Evolutionary conservation across 140 eudicot genomes (phyloP), one percentile per base, ranked within the genome.

Genomic region (Ambrosia hybrid): DNA sequence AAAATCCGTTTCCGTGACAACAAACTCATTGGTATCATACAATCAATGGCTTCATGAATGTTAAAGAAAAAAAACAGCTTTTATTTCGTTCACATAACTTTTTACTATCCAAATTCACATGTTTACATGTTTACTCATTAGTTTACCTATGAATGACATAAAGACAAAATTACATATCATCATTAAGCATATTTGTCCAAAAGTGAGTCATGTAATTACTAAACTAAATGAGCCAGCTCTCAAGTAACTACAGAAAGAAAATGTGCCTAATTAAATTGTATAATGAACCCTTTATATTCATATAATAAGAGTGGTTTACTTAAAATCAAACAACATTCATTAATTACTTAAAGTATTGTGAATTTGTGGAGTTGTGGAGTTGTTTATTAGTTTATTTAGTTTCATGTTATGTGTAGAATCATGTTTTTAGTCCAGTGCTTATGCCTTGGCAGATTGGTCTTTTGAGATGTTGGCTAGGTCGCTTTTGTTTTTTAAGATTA

Each of bases 401-500:
- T 30, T 4, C 51, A 9, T 68, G 65, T 36, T 55, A 34, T 58
- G 62, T 57, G 1, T 51, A 51, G 17, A 51, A 12, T 12, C 1
- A 38, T 33, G 56, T 13, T 45, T 72, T 71, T 56, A 61, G 49
- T 4, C 34, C 13, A 68, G 17, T 60, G 26, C 9, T 15, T 57
- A 55, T 64, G 16, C 69, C 9, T 38, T 73, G 64, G 51, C 80
- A 86, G 92, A 81, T 86, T 70, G 26, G 26, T 21, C 26, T 21
- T 21, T 21, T 21, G 26, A 21, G 26, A 21, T 21, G 26, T 21
- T 21, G 26, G 26, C 26, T 21, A 21, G 26, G 26, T 21, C 26
- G 26, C 26, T 21, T 21, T 21, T 21, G 26, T 21, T 21, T 21
- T 21, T 21, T 21, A 21, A 21, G 26, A 21, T 21, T 21, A 30